A percentile compares a stretch with the other conserved stretches of the same genome.
phyloP scores from a whole-genome alignment of 257 asterid species.

The Solanum raphanifolium region DNA sequence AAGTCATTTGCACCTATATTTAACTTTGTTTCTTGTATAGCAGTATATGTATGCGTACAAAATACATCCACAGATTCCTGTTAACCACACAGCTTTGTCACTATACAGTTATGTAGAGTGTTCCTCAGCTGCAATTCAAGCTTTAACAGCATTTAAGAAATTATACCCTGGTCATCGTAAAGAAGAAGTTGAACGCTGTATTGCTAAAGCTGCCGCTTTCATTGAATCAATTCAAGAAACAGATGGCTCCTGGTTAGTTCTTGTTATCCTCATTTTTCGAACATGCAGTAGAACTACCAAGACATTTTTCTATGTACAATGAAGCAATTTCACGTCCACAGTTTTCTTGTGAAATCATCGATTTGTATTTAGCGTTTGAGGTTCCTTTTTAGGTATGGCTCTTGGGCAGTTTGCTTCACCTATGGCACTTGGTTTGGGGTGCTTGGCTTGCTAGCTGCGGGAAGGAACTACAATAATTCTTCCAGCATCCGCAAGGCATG shows the following conservation, averaged over 20 bases:
- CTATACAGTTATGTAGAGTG: slow-evolving; percentile 84
- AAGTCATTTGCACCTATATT: slow-evolving; percentile 37
- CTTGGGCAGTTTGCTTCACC: slow-evolving; percentile 96
- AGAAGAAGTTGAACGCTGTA: slow-evolving; percentile 56
- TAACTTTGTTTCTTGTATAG: background rate
- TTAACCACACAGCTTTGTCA: slow-evolving; percentile 9
- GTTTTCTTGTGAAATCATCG: background rate
- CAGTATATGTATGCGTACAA: background rate
- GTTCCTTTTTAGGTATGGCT: slow-evolving; percentile 62
- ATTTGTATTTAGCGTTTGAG: background rate
- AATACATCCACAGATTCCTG: background rate
- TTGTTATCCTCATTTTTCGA: background rate
- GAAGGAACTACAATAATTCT: slow-evolving; percentile 50
- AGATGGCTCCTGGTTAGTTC: slow-evolving; percentile 94
- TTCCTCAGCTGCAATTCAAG: slow-evolving; percentile 96
- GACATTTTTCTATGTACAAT: background rate
- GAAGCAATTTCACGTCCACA: background rate
- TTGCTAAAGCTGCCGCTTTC: slow-evolving; percentile 59
- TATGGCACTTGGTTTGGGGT: slow-evolving; percentile 94
- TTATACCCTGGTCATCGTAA: slow-evolving; percentile 81
- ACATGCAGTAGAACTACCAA: background rate
- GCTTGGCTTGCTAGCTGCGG: slow-evolving; percentile 79
- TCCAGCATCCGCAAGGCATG: slow-evolving; percentile 74
- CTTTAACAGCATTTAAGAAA: slow-evolving; percentile 54
- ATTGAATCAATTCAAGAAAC: slow-evolving; percentile 62